Conservation (phyloP, 2,329 filamentous ascomycete species). For the Monilinia fructigena region DNA sequence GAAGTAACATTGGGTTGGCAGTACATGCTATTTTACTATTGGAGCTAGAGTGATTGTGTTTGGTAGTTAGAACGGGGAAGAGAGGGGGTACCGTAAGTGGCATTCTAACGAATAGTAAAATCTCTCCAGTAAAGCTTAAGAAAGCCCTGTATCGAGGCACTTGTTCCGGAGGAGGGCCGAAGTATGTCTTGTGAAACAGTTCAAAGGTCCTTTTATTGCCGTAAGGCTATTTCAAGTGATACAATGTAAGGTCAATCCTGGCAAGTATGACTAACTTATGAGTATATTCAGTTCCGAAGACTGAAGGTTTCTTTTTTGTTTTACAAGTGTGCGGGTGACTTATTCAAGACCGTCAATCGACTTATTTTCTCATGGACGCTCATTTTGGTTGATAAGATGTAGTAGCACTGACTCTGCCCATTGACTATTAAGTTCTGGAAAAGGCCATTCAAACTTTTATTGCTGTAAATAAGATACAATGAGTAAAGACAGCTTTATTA, state of each 20-base stretch:
- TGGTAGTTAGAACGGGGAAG: not conserved
- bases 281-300: not conserved
- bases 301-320: not conserved
- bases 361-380: not conserved
- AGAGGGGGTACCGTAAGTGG: not conserved
- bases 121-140: not conserved
- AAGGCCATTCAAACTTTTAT: not conserved
- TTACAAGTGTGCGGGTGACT: conserved; percentile 6
- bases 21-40: not conserved
- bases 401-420: not conserved
- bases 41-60: not conserved
- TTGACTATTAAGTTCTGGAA: not conserved
- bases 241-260: not conserved
- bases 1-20: not conserved
- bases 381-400: not conserved
- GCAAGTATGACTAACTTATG: not conserved
- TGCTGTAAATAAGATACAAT: not conserved
- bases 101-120: not conserved
- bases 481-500: not conserved
- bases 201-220: not conserved
- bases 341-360: conserved; percentile 7
- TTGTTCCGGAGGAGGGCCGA: not conserved
- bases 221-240: not conserved
- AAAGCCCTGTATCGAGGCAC: not conserved
- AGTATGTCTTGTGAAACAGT: not conserved